Evolutionary conservation across 345 rosid species (phyloP), one percentile per base, ranked within the genome.

Genomic region (Salix brachista): DNA sequence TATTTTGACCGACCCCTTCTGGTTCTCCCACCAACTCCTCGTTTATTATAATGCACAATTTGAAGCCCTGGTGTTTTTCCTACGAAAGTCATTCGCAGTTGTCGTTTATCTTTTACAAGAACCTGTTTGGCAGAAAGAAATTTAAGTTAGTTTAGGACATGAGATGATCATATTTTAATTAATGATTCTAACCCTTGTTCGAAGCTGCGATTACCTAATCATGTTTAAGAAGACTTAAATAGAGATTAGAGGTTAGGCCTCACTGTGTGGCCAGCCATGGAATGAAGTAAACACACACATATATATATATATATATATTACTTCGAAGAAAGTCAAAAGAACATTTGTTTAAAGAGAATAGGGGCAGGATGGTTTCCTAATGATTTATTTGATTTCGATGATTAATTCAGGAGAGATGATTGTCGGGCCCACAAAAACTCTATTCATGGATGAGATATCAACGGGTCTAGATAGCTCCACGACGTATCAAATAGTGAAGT

Each of bases 401-500:
- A 23, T 54, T 71, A 30, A 60, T 44, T 34, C 83, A 92, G 99
- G 97, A 52, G 99, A 96, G 84, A 96, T 93, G 99, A 91, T 91
- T 34, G 99, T 96, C 37, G 96, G 98, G 26, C 99, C 99, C 30
- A 89, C 98, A 36, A 96, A 93, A 78, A 87, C 96, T 26, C 48
- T 96, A 67, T 91, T 86, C 78, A 96, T 96, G 98, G 99, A 96
- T 73, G 99, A 93, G 83, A 96, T 92, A 85, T 93, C 99, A 10
- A 96, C 97, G 0, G 99, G 97, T 65, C 84, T 93, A 50, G 99
- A 96, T 79, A 92, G 98, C 85, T 93, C 98, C 72, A 95, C 98
- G 2, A 88, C 99, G 17, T 92, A 39, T 67, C 99, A 93, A 73
- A 92, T 96, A 26, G 96, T 96, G 79, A 93, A 92, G 83, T 93